Evolutionary conservation across 2,329 filamentous ascomycete species (phyloP).

Genomic region (Gremmenia infestans): DNA sequence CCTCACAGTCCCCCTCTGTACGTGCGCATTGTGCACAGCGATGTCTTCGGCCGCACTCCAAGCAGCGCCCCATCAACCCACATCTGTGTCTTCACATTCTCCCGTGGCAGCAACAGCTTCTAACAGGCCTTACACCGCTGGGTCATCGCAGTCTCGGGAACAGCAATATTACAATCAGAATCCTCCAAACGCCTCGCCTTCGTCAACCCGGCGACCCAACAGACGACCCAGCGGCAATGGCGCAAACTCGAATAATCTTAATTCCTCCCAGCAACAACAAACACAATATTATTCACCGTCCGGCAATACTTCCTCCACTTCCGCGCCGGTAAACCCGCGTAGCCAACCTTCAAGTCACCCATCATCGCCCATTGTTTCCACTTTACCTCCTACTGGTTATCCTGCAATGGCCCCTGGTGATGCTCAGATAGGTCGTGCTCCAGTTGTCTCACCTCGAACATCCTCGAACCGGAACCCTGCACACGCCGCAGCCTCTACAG

Average conservation of each 20-base stretch:
- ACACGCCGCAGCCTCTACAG: constrained; percentile 31
- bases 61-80: constrained; percentile 50
- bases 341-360: constrained; percentile 27
- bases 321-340: constrained; percentile 10
- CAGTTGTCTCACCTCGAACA: constrained; percentile 73
- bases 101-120: constrained; percentile 42
- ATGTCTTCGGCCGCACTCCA: constrained; percentile 63
- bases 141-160: constrained; percentile 50
- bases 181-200: constrained; percentile 38
- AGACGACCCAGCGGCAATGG: constrained; percentile 48
- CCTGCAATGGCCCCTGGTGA: constrained; percentile 36
- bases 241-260: constrained; percentile 29
- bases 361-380: constrained; percentile 38
- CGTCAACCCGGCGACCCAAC: constrained; percentile 48
- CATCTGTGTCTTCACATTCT: constrained; percentile 42
- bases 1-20: constrained; percentile 5
- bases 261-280: constrained; percentile 17
- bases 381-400: constrained; percentile 36
- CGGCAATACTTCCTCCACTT: constrained; percentile 11
- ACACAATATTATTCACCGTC: constrained; percentile 28
- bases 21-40: constrained; percentile 33
- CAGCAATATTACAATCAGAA: constrained; percentile 42
- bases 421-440: constrained; percentile 57
- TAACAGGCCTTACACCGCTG: constrained; percentile 48
- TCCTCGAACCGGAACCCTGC: constrained; percentile 60